Evolutionary conservation across 441 rosid genomes (phyloP), one percentile per base, ranked within the genome.

Genomic region (Brassica balearica): DNA sequence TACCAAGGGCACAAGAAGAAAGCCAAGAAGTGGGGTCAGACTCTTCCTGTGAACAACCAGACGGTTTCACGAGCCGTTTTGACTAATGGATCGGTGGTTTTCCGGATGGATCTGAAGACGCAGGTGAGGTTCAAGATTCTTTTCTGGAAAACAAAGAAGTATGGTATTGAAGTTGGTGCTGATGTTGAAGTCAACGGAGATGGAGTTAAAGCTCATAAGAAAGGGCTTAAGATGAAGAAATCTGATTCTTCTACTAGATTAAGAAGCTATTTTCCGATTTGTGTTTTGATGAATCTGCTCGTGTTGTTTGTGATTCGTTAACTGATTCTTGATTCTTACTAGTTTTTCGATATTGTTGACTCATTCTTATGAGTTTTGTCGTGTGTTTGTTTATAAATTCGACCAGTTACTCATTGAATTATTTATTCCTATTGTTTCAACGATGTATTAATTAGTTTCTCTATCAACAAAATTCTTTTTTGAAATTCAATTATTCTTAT

Each of bases 1-100:
- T 80, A 87, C 20, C 98, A 94, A 71, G 97, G 97, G 10, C 88
- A 86, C 65, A 76, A 86, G 34, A 94, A 94, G 93, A 91, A 65
- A n/a, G 95, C 94, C 9, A 75, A n/a, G 34, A 91, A 91, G 65
- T 4, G n/a, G 3, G 84, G 80, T 15, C 32, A 23, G 0, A 58
- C 69, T n/a, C 70, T 25, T 9, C 78, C 86, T 2, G 58, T 82
- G 53, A 61, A 69, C 77, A 74, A 69, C 43, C 23, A 25, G 41
- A 85, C 75, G 81, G 86, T 84, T 69, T 53, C 25, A 38, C 60
- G 6, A 76, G 86, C 82, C 22, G 82, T 82, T 75, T 80, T 43
- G 3, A 32, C 34, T 15, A 88, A 85, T 66, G 83, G 84, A 41
- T 68, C 86, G 58, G 81, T 79, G 36, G 73, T 80, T 69, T 88